Percentiles rank a stretch among this genome's conserved stretches.
Evolutionary conservation across 306 rosid species (phyloP).

Genomic region (Heteromeles arbutifolia): DNA sequence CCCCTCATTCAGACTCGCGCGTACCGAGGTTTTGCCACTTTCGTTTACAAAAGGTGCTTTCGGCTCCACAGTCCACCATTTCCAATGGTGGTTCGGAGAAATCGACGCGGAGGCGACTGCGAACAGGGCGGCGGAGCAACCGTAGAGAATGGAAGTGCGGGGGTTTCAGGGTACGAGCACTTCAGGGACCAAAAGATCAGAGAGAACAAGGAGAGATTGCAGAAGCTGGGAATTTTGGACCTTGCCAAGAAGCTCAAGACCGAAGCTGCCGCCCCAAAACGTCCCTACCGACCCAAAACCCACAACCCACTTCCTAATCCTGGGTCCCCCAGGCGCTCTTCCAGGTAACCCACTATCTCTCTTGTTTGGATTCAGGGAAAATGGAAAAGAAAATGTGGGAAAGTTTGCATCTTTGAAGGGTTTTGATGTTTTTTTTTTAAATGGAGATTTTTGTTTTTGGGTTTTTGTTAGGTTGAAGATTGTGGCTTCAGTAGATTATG

Average conservation of each 20-base stretch:
- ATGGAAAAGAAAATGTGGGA: not conserved
- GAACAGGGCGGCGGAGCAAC: not conserved
- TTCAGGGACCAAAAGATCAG: conserved; percentile 56
- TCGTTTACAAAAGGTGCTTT: not conserved
- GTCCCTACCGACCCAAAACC: not conserved
- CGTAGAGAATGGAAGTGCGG: not conserved
- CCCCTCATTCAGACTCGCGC: not conserved
- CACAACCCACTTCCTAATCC: not conserved
- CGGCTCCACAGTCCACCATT: not conserved
- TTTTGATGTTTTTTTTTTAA: not conserved
- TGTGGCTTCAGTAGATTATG: conserved; percentile 44
- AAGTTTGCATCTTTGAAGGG: not conserved
- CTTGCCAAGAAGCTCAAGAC: conserved; percentile 52
- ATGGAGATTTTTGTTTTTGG: conserved; percentile 4
- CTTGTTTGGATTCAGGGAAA: conserved; percentile 2
- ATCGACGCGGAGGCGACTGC: conserved; percentile 2
- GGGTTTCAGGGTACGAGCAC: conserved; percentile 34
- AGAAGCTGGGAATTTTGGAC: conserved; percentile 49
- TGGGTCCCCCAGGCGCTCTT: conserved; percentile 55
- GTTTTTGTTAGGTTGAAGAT: conserved; percentile 47
- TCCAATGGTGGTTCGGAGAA: conserved; percentile 18
- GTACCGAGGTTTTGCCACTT: not conserved
- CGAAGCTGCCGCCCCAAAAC: conserved; percentile 9
- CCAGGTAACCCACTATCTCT: conserved; percentile 29
- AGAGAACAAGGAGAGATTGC: conserved; percentile 67